phyloP scores from a whole-genome alignment of 331 rosid species.

The Quercus lobata region DNA sequence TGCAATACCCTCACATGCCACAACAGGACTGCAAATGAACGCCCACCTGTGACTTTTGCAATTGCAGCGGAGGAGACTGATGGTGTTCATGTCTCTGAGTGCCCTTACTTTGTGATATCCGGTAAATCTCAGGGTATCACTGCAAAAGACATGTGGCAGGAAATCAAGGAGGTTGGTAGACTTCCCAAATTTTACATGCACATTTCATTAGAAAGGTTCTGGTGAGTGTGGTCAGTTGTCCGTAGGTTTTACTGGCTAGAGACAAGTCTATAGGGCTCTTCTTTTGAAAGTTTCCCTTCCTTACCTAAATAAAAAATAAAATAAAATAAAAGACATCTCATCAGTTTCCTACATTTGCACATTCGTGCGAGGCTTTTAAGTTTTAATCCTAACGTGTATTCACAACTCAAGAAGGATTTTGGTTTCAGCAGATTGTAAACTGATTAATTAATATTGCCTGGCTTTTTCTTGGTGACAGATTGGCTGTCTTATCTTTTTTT shows the following conservation, averaged over 20 bases:
- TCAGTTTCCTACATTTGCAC: neutral
- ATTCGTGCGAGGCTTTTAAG: neutral
- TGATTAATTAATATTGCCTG: neutral
- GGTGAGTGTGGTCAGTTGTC: no score
- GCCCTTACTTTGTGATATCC: slow-evolving; percentile 78
- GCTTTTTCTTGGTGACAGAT: slow-evolving; percentile 7
- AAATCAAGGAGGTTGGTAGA: slow-evolving; percentile 69
- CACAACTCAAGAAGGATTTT: slow-evolving; percentile 6
- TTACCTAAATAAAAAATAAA: no score
- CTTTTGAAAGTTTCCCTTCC: no score
- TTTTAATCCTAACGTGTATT: slow-evolving; percentile 1
- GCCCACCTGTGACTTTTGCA: slow-evolving; percentile 76
- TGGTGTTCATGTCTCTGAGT: slow-evolving; percentile 65
- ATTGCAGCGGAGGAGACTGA: slow-evolving; percentile 81
- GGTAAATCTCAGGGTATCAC: slow-evolving; percentile 66
- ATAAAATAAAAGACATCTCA: neutral
- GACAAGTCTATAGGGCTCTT: no score
- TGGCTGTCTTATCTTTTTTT: neutral
- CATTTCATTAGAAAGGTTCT: neutral
- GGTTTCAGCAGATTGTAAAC: slow-evolving; percentile 6
- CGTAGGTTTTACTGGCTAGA: no score
- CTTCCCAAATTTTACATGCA: neutral
- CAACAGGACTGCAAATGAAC: slow-evolving; percentile 64
- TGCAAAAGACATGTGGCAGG: slow-evolving; percentile 86
- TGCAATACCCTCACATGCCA: slow-evolving; percentile 3